Evolutionary conservation across 2,329 filamentous ascomycete species (phyloP).

Genomic region (Akanthomyces muscarius): DNA sequence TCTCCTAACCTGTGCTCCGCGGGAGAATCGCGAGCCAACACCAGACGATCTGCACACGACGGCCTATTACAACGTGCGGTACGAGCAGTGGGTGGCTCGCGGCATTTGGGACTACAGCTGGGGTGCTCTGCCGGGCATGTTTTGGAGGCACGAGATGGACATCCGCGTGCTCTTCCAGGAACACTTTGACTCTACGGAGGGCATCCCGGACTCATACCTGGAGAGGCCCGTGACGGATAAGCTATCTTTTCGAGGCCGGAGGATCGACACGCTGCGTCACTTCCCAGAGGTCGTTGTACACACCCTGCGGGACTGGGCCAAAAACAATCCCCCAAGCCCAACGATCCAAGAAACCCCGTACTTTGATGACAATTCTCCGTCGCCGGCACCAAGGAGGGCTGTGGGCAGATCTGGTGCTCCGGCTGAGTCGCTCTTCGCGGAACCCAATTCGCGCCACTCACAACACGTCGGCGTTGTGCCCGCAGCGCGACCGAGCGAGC

Average conservation of each 20-base stretch:
- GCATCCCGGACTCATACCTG: background rate
- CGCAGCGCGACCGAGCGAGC: no score
- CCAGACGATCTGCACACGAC: background rate
- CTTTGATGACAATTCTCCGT: background rate
- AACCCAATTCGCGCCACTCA: background rate
- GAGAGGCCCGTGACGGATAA: background rate
- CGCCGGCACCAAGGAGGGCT: background rate
- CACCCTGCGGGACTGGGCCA: background rate
- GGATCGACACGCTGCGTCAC: background rate
- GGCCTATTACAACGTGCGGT: background rate
- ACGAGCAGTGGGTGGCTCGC: background rate
- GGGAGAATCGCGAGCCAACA: background rate
- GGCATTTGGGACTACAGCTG: background rate
- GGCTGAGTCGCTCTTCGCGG: background rate
- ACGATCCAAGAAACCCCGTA: no score
- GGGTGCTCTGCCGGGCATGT: slow-evolving; percentile 1
- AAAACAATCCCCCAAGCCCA: no score
- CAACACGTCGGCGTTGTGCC: no score
- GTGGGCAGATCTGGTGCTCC: no score
- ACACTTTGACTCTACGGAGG: background rate
- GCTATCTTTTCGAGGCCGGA: background rate
- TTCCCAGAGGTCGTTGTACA: background rate
- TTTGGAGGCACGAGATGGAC: background rate
- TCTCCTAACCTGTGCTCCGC: background rate
- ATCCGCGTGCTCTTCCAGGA: background rate